These are phyloP conservation scores for Sedum album DNA, from an alignment of 164 flowering plant species.

Conservation along the genomic window DNA sequence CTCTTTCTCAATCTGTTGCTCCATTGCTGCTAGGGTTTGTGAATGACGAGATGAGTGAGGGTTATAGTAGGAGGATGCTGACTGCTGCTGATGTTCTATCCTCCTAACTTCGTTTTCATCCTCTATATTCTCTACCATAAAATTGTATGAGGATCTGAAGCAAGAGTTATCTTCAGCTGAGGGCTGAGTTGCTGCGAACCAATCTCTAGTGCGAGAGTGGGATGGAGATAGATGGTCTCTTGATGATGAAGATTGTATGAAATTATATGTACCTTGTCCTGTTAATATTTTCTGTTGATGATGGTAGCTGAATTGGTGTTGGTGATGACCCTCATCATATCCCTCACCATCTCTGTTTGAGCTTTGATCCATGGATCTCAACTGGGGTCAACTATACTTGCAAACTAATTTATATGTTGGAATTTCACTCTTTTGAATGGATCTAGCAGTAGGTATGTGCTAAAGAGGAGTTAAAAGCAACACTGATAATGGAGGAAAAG, in stretches of 20 bases:
- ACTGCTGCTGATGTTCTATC: slow-evolving; percentile 1
- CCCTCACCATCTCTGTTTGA: background rate
- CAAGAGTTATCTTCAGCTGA: background rate
- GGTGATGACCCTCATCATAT: background rate
- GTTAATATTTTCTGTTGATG: background rate
- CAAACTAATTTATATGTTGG: background rate
- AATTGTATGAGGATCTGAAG: background rate
- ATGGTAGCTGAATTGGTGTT: background rate
- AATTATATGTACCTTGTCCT: background rate
- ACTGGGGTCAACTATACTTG: background rate
- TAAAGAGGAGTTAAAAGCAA: background rate
- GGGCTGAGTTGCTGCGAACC: background rate
- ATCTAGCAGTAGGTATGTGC: background rate
- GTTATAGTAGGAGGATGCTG: background rate
- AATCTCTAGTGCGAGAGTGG: background rate
- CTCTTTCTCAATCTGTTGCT: slow-evolving; percentile 35
- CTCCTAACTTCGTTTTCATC: background rate
- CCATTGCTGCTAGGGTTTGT: slow-evolving; percentile 10
- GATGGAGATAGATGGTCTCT: background rate
- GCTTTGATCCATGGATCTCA: background rate
- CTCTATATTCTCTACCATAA: background rate
- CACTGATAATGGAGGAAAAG: background rate
- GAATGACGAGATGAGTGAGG: slow-evolving; percentile 3
- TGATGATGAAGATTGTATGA: background rate
- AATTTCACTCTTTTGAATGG: background rate